Conservation (phyloP, 495 filamentous ascomycete species). For the Penicillium nucicola region DNA sequence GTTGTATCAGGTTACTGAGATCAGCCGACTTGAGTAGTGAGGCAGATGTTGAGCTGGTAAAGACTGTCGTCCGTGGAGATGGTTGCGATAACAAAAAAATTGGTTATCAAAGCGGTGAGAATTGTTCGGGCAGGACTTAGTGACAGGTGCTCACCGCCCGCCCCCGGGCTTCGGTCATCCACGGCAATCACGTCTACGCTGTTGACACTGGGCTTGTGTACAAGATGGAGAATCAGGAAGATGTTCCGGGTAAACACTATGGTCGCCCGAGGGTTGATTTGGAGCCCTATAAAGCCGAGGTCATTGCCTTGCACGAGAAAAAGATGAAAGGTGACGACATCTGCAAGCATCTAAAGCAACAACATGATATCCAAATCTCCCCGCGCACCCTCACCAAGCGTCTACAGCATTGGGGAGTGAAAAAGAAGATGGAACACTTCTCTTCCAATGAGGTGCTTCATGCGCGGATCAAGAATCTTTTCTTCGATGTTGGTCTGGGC, state of each 20-base stretch:
- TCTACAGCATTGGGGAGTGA: conserved; percentile 4
- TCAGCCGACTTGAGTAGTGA: background rate
- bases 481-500: conserved; percentile 1
- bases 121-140: conserved; percentile 10
- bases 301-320: conserved; percentile 1
- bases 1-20: background rate
- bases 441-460: conserved; percentile 1
- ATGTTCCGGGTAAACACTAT: background rate
- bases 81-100: conserved; percentile 27
- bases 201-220: background rate
- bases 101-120: conserved; percentile 25
- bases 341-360: conserved; percentile 5
- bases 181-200: background rate
- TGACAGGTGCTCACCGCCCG: background rate
- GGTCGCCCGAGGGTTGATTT: conserved; percentile 2
- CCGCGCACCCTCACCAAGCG: conserved; percentile 4
- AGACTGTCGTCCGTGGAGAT: background rate
- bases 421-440: background rate
- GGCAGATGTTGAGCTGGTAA: conserved; percentile 1
- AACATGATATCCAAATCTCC: conserved; percentile 6
- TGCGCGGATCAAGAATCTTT: conserved; percentile 1
- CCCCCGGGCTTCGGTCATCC: background rate
- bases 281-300: background rate
- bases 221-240: background rate
- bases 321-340: conserved; percentile 5